Evolutionary conservation across 768 basidiomycete species (phyloP), one percentile per base, ranked within the genome.

Genomic region (Phylloporus sp.): DNA sequence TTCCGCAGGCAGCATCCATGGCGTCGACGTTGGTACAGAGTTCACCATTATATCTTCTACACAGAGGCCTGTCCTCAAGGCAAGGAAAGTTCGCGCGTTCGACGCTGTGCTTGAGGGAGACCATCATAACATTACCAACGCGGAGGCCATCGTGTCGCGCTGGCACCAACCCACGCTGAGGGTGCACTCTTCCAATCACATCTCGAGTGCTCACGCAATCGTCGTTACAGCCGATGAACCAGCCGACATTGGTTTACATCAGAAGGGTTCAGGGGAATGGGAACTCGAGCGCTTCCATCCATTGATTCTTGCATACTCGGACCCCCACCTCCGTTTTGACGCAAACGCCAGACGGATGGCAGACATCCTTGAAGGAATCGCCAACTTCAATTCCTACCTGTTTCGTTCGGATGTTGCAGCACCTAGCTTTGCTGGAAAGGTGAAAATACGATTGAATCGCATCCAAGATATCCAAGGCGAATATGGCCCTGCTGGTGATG

Each of bases 341-440:
- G 49, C 49, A 27, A 26, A 48, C 1, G 17, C 21, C 13, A n/a
- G 7, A 22, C 49, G 43, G 17, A 31, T 46, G 21, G 2, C 1
- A 13, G 27, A 38, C 18, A 34, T 53, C 26, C 44, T 59, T 10
- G 47, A 60, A 24, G 18, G 42, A 1, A 38, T 59, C 28, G 48
- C 55, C 5, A 57, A 57, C 28, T 59, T 59, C 45, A 53, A 60
- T 3, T 53, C 42, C 6, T 60, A 50, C 34, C 39, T 59, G 24
- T 53, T 56, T 40, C 57, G 58, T 29, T 46, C 38, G 9, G 50
- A 42, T 14, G n/a, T 48, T 20, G 49, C 37, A 8, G 34, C 48
- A 10, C 23, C 47, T 22, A 29, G 26, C 13, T 57, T 54, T 21
- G 2, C 45, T 17, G 55, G 48, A 4, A 53, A 52, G 36, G 50